Evolutionary conservation across 805 yeast genomes (phyloP).

Genomic region (Wickerhamomyces chambardii): DNA sequence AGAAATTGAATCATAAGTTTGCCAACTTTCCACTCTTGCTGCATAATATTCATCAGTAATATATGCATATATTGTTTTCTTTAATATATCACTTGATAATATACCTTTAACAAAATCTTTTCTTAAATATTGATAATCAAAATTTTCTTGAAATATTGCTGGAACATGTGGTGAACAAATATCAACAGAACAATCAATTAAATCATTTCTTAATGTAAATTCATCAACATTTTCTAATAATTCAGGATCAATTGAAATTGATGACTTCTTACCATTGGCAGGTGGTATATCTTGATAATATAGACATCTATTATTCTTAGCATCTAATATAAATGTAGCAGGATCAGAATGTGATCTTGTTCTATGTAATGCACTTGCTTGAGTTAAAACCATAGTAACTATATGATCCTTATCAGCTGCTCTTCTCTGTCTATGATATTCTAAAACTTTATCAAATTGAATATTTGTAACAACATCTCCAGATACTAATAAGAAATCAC

Average conservation of each 20-base stretch:
- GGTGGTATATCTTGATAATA: conserved; percentile 75
- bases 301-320: conserved; percentile 64
- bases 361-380: conserved; percentile 78
- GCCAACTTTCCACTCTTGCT: conserved; percentile 92
- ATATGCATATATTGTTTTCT: conserved; percentile 86
- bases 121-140: conserved; percentile 85
- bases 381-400: conserved; percentile 86
- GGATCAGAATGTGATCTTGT: conserved; percentile 77
- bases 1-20: conserved; percentile 84
- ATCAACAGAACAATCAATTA: conserved; percentile 94
- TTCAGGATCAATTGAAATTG: conserved; percentile 74
- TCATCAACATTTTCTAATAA: conserved; percentile 66
- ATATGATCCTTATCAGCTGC: conserved; percentile 81
- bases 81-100: conserved; percentile 79
- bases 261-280: conserved; percentile 29
- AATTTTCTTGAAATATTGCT: conserved; percentile 91
- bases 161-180: conserved; percentile 94
- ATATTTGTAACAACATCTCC: conserved; percentile 96
- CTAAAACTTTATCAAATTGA: conserved; percentile 65
- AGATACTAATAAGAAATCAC: conserved; percentile 82
- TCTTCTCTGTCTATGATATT: conserved; percentile 64
- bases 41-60: conserved; percentile 77
- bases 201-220: conserved; percentile 78
- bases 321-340: conserved; percentile 77
- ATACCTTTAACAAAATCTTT: conserved; percentile 88